A percentile compares a stretch with the other conserved stretches of the same genome.
Conservation (phyloP, 306 rosid species). For the Argentina anserina region DNA sequence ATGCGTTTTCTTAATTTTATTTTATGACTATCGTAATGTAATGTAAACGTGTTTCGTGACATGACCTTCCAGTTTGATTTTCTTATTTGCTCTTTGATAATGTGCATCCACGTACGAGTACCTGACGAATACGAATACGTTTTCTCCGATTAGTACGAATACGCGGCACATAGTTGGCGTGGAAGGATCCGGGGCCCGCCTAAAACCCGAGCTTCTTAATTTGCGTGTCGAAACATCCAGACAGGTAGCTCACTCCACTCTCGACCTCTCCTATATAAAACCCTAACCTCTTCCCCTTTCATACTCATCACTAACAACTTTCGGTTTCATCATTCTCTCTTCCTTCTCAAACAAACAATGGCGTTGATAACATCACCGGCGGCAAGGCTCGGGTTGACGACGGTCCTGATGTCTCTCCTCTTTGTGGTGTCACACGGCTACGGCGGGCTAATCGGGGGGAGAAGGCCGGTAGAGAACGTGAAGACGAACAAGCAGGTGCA, state of each 20-base stretch:
- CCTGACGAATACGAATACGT: neutral
- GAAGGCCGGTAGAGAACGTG: slow-evolving; percentile 44
- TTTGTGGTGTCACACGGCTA: slow-evolving; percentile 26
- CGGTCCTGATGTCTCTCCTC: slow-evolving; percentile 17
- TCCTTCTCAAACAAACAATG: slow-evolving; percentile 2
- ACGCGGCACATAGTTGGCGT: slow-evolving; percentile 37
- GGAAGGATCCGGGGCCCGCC: neutral
- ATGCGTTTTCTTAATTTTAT: too few relatives aligned
- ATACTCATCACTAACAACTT: neutral
- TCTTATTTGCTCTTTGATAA: too few relatives aligned
- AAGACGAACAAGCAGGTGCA: slow-evolving; percentile 62
- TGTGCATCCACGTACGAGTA: neutral
- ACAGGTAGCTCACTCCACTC: too few relatives aligned
- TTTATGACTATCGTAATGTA: too few relatives aligned
- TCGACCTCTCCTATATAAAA: neutral
- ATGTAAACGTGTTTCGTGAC: neutral
- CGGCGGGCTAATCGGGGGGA: slow-evolving; percentile 42
- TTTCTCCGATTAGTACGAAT: neutral
- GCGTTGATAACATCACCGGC: slow-evolving; percentile 29
- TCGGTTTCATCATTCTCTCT: neutral
- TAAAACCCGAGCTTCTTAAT: slow-evolving; percentile 1
- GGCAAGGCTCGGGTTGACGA: slow-evolving; percentile 6
- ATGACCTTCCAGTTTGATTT: neutral
- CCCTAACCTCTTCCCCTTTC: neutral
- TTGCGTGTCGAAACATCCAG: slow-evolving; percentile 25